Base-by-base conservation (phyloP, 2,329 filamentous ascomycete genomes). In the Colletotrichum costaricense region DNA sequence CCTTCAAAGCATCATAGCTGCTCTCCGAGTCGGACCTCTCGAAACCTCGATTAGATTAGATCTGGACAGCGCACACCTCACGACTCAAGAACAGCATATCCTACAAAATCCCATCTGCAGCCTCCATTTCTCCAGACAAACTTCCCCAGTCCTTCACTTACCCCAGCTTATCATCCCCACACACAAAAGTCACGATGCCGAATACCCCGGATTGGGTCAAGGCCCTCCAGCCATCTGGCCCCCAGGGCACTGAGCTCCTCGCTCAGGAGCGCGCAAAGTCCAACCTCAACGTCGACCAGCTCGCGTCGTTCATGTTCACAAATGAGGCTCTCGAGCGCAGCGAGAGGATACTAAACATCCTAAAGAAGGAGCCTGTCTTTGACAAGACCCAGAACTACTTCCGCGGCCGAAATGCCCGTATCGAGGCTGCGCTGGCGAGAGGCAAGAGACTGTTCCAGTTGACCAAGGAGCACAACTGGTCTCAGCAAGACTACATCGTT, bases 371-470 rank as follows among this genome's bases (percentile, higher is more conserved):
- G 72, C 89, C 90, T 65, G 88, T 94, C 69, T 95, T 95, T 76
- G 92, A 95, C 82, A 95, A 95, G 84, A 91, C 91, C 3, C 91
- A 93, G 76, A 94, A 95, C 80, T 94, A 94, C 83, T 94, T 93
- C 80, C 88, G 90, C 76, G 93, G 93, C 55, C 86, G 93, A 57
- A 87, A 90, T 30, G 92, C 93, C 75, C 88, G 91, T 62, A 91
- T 95, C 78, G 89, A 94, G 79, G 89, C 88, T 42, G 89, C 93
- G 1, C 85, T 96, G 68, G 93, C 90, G 6, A 87, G 93, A 72
- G 93, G 88, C 59, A 95, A 95, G 87, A 88, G 88, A 63, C 83
- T 95, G 77, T 89, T 91, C 68, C 90, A 93, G 78, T 84, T 96
- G 71, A 86, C 89, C 35, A 87, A 89, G 67, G 84, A 93, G 83